These are phyloP conservation scores for Daedalea quercina DNA, from an alignment of 768 basidiomycete genomes.

Conservation along the genomic window DNA sequence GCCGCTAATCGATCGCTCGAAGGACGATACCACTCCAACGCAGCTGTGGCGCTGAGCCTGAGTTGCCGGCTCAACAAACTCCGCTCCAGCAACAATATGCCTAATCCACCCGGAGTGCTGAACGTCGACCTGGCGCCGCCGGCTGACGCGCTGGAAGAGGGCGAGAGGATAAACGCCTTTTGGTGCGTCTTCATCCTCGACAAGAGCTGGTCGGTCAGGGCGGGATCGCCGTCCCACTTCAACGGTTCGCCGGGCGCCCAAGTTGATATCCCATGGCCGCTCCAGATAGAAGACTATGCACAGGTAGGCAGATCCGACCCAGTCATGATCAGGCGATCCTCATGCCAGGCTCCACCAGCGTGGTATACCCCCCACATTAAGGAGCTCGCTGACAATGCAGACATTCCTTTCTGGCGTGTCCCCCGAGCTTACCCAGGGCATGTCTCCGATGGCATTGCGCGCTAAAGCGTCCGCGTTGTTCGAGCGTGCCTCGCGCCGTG, in stretches of 20 bases:
- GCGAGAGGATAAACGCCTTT: slow-evolving; percentile 58
- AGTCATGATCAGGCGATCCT: slow-evolving; percentile 34
- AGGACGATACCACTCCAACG: slow-evolving; percentile 44
- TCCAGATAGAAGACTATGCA: slow-evolving; percentile 26
- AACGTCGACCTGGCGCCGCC: slow-evolving; percentile 20
- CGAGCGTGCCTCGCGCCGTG: slow-evolving; percentile 51
- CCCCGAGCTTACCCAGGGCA: slow-evolving; percentile 22
- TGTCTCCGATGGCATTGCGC: slow-evolving; percentile 31
- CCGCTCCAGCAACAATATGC: slow-evolving; percentile 5
- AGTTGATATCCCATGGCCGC: slow-evolving; percentile 35
- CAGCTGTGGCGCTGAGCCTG: slow-evolving; percentile 30
- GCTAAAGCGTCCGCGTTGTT: slow-evolving; percentile 54
- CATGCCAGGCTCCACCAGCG: slow-evolving; percentile 13
- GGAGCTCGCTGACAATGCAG: slow-evolving; percentile 40
- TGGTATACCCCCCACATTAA: slow-evolving; percentile 39
- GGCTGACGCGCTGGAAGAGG: slow-evolving; percentile 46
- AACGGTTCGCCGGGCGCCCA: slow-evolving; percentile 34
- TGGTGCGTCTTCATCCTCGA: slow-evolving; percentile 57
- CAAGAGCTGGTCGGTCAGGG: slow-evolving; percentile 47
- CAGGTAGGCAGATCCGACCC: slow-evolving; percentile 18
- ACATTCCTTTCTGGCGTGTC: slow-evolving; percentile 36
- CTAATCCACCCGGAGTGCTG: slow-evolving; percentile 2
- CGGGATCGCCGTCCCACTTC: slow-evolving; percentile 45
- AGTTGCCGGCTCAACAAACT: slow-evolving; percentile 22
- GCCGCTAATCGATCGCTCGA: slow-evolving; percentile 51